Base-by-base conservation (phyloP, 2,329 filamentous ascomycete species). In the Pestalotiopsis sp. region DNA sequence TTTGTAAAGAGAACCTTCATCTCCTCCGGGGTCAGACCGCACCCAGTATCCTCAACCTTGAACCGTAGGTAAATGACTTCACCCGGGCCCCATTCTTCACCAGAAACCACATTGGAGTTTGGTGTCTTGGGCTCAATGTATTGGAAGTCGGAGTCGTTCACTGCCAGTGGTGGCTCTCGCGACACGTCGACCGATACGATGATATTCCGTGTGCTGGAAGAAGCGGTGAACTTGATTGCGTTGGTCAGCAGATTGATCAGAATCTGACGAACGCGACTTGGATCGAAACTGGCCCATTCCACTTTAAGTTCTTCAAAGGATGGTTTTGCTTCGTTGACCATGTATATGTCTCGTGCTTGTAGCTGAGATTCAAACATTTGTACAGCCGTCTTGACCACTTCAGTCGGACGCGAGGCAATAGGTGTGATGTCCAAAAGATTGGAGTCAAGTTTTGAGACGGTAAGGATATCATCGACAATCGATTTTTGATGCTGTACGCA, bases 1-100 rank as follows among this genome's bases (percentile, higher is more conserved):
- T 90, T 83, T 68, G 91, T 85, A 73, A 93, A 93, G 0, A 93
- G 82, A 9, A 89, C 80, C 70, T 89, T 90, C 77, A 88, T 90
- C 73, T 92, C 90, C 62, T 88, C 84, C 0, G 86, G 82, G 2
- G 81, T 87, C 13, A 93, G 83, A 1, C 90, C 90, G 27, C 89
- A 86, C 0, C 91, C 91, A 0, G 90, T 91, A 72, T 93, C 91
- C 68, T 86, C 84, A 1, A 93, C 90, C 7, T 87, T 85, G 73
- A 92, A 82, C 1, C 76, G 73, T 12, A 83, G 69, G 63, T 82
- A 83, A 0, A 82, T 13, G 0, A 74, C 41, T 13, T 82, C 78
- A 4, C 77, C 80, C 1, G 66, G 69, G 1, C 78, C 79, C 77
- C 79, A 79, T 14, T 78, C 78, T 1, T 76, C 77, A 2, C 73